These are phyloP conservation scores for Sarocladium brachiariae DNA, from an alignment of 2,329 filamentous ascomycete genomes.

Conservation along the genomic window DNA sequence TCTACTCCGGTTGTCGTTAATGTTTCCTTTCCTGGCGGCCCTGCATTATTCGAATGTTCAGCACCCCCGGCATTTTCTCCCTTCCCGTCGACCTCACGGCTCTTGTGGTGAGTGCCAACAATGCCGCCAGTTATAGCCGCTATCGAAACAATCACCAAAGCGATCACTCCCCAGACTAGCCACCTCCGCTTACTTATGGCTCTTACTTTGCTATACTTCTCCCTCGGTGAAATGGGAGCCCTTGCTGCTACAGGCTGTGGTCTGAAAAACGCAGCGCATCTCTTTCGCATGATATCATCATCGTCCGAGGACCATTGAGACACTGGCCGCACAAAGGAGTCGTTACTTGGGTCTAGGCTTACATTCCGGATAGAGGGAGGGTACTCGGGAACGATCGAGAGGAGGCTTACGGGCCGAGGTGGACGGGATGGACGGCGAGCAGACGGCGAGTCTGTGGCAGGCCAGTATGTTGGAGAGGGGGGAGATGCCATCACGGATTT, in stretches of 20 bases:
- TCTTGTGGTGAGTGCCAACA: not conserved
- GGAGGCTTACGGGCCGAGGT: not conserved
- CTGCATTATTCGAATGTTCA: not conserved
- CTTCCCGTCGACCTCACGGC: not conserved
- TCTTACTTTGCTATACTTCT: not conserved
- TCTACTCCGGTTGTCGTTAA: no score
- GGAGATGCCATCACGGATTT: not conserved
- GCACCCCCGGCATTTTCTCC: not conserved
- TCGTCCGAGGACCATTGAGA: constrained; percentile 1
- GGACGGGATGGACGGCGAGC: not conserved
- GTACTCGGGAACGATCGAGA: constrained; percentile 3
- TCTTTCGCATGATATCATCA: not conserved
- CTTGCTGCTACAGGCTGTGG: not conserved
- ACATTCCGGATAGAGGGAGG: constrained; percentile 1
- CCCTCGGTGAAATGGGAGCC: not conserved
- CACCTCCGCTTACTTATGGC: not conserved
- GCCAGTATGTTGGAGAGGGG: not conserved
- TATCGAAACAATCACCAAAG: not conserved
- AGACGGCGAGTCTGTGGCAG: not conserved
- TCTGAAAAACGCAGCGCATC: not conserved
- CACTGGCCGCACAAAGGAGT: not conserved
- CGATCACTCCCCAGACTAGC: not conserved
- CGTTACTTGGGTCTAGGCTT: not conserved
- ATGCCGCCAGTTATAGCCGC: not conserved
- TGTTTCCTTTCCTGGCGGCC: not conserved